Evolutionary conservation across 306 rosid species (phyloP).

Genomic region (Malus asiatica): DNA sequence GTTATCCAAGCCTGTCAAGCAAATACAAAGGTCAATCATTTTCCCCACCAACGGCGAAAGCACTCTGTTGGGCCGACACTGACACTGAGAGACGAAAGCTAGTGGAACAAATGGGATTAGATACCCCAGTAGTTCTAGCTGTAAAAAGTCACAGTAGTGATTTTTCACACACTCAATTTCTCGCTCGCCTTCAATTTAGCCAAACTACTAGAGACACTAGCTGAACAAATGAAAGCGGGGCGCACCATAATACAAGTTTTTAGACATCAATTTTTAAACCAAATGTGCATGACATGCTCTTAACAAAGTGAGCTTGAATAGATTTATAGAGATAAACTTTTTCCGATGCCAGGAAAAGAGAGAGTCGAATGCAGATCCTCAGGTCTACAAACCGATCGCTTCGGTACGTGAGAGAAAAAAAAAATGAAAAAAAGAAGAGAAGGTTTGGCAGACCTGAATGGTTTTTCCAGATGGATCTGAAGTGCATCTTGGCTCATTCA

Average conservation of each 20-base stretch:
- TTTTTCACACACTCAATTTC: background rate
- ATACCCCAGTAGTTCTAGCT: no score
- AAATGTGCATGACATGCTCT: background rate
- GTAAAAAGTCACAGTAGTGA: background rate
- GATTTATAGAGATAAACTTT: background rate
- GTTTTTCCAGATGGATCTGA: conserved; percentile 72
- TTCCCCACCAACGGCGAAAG: background rate
- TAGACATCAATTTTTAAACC: background rate
- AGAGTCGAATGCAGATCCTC: no score
- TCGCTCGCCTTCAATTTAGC: background rate
- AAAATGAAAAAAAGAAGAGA: background rate
- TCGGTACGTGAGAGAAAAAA: no score
- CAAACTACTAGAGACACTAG: background rate
- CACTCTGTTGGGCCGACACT: no score
- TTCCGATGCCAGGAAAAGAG: no score
- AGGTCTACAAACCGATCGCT: no score
- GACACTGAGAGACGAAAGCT: no score
- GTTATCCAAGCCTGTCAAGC: conserved; percentile 65
- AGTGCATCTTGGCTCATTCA: conserved; percentile 75
- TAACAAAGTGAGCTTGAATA: no score
- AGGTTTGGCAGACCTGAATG: conserved; percentile 50
- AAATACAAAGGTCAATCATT: background rate
- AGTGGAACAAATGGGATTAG: no score
- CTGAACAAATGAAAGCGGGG: background rate
- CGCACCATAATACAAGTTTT: background rate